phyloP scores from a whole-genome alignment of 768 basidiomycete species.

The Crepidotus variabilis region DNA sequence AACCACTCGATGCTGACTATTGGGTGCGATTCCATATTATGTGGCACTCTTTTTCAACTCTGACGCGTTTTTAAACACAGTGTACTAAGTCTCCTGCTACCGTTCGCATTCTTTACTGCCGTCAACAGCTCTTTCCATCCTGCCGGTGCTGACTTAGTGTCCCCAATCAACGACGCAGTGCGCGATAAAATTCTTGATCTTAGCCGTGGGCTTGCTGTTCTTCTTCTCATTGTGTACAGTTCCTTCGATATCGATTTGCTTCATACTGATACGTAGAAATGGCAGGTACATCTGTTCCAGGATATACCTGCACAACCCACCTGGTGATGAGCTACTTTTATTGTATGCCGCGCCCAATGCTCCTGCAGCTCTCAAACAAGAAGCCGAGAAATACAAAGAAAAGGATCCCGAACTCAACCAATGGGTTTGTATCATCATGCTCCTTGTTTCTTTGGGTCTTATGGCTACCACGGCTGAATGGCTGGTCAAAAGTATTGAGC shows the following conservation, averaged over 20 bases:
- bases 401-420: slow-evolving; percentile 60
- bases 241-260: background rate
- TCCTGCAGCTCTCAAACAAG: slow-evolving; percentile 39
- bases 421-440: slow-evolving; percentile 54
- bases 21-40: slow-evolving; percentile 39
- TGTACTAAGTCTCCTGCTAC: slow-evolving; percentile 59
- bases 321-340: slow-evolving; percentile 46
- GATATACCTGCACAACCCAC: slow-evolving; percentile 68
- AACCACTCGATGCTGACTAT: slow-evolving; percentile 68
- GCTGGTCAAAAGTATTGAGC: slow-evolving; percentile 63
- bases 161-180: slow-evolving; percentile 34
- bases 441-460: slow-evolving; percentile 49
- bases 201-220: slow-evolving; percentile 61
- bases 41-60: background rate
- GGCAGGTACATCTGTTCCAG: slow-evolving; percentile 60
- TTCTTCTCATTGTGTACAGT: slow-evolving; percentile 57
- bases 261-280: background rate
- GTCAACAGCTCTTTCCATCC: slow-evolving; percentile 26
- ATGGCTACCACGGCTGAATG: slow-evolving; percentile 73
- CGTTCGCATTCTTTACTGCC: slow-evolving; percentile 66
- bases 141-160: slow-evolving; percentile 22
- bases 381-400: slow-evolving; percentile 29
- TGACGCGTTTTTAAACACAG: slow-evolving; percentile 25
- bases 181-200: slow-evolving; percentile 52
- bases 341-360: slow-evolving; percentile 34